Conservation (phyloP, 345 rosid species). For the Lepidium africanum region DNA sequence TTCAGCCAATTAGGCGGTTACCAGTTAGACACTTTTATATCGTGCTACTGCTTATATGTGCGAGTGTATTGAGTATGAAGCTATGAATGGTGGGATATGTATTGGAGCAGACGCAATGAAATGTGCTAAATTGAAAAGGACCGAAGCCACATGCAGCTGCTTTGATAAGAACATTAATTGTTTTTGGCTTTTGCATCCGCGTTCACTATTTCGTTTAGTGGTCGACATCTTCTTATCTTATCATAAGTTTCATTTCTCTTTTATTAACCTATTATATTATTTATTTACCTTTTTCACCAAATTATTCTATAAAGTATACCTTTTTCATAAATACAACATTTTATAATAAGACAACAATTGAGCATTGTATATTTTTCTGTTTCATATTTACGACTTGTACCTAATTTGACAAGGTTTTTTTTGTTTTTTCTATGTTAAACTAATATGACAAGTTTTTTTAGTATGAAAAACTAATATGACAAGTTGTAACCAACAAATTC, state of each 20-base stretch:
- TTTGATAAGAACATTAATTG: background rate
- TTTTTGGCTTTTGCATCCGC: background rate
- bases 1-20: too few species aligned
- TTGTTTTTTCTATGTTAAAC: too few species aligned
- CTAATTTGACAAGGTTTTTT: too few species aligned
- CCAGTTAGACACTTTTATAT: too few species aligned
- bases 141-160: conserved; percentile 1
- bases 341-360: background rate
- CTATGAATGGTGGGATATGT: conserved; percentile 4
- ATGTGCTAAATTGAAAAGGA: background rate
- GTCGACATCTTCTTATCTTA: background rate
- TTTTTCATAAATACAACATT: background rate
- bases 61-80: background rate
- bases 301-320: too few species aligned
- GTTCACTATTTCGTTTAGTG: background rate
- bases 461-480: too few species aligned
- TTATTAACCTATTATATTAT: background rate
- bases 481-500: too few species aligned
- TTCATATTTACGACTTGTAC: too few species aligned
- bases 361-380: background rate
- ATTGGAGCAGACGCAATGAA: background rate
- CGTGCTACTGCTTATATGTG: background rate
- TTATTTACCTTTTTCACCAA: too few species aligned
- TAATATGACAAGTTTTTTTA: too few species aligned
- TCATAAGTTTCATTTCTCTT: background rate